A percentile compares a stretch with the other conserved stretches of the same genome.
phyloP scores from a whole-genome alignment of 2,329 filamentous ascomycete species.

The Anthostomella pinea region DNA sequence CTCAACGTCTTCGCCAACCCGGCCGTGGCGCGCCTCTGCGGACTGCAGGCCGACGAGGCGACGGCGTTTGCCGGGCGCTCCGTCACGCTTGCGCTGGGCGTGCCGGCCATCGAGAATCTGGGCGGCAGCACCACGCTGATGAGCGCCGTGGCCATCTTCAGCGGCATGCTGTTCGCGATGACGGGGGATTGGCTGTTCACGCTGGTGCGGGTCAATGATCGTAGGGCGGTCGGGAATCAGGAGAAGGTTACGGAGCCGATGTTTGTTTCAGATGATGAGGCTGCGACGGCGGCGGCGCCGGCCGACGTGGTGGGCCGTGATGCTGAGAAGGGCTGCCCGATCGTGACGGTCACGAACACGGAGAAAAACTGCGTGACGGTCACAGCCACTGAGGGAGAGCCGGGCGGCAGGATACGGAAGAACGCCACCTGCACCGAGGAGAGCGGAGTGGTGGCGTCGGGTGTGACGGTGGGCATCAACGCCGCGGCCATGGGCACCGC shows the following conservation, averaged over 20 bases:
- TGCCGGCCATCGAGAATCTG: slow-evolving; percentile 27
- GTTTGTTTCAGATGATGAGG: no score
- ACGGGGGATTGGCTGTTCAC: slow-evolving; percentile 27
- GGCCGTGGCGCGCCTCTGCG: slow-evolving; percentile 23
- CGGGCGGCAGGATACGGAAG: not conserved
- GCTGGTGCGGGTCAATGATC: slow-evolving; percentile 24
- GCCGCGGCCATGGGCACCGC: slow-evolving; percentile 59
- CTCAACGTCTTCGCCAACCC: slow-evolving; percentile 29
- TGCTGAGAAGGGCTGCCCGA: no score
- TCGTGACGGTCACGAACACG: no score
- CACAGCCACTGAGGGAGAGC: not conserved
- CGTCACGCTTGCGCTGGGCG: slow-evolving; percentile 31
- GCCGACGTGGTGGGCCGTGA: no score
- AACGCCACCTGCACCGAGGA: slow-evolving; percentile 9
- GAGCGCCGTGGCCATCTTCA: slow-evolving; percentile 30
- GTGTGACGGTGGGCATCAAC: slow-evolving; percentile 55
- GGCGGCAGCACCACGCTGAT: slow-evolving; percentile 30
- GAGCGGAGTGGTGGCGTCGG: slow-evolving; percentile 43
- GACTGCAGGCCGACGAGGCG: slow-evolving; percentile 26
- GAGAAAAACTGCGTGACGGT: slow-evolving; percentile 3
- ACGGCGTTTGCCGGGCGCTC: slow-evolving; percentile 30
- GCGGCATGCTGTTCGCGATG: slow-evolving; percentile 33
- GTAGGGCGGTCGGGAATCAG: not conserved
- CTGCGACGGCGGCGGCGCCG: no score
- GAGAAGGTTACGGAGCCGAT: not conserved